Base-by-base conservation (phyloP, 441 rosid genomes). In the Pelargonium fulgidum region DNA sequence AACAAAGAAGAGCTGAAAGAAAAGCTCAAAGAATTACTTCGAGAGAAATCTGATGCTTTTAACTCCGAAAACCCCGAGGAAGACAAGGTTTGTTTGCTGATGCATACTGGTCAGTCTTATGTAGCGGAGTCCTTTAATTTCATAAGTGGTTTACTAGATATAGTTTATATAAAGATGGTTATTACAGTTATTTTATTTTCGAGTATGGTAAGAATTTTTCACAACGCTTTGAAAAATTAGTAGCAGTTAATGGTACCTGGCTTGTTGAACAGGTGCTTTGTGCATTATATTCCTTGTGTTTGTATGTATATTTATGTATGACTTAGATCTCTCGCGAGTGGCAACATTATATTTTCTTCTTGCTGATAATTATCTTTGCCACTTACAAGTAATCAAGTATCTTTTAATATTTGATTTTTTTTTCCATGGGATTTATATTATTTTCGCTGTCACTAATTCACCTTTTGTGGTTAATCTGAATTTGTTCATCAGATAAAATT, bases 1-100 rank as follows among this genome's bases (percentile, higher is more conserved):
- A 92, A 86, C 80, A 81, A 79, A 73, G 96, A 87, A 75, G 99
- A 94, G 68, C 68, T 94, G 75, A 85, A 92, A 81, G 69, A 81
- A 64, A 87, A 89, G 85, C 93, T 94, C 64, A 94, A 92, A 81
- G 93, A 80, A 65, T 70, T 78, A 75, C 78, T 90, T 71, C 90
- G 86, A 47, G 88, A 84, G 70, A 90, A 90, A 78, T 73, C 81
- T 69, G 99, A 92, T 82, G 85, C 68, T 52, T 92, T 94, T 76
- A 89, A 81, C 77, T 83, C 91, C 19, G 76, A 76, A 22, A 81
- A 79, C 72, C 76, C 75, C 5, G 90, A 85, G 78, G 82, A 85
- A 78, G 99, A 94, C 80, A 89, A 90, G 97, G 99, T 94, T 68
- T 70, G 72, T 71, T 36, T 14, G 5, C 41, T 68, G 48, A 63